These are phyloP conservation scores for Salix exigua DNA, from an alignment of 345 rosid species.

Conservation along the genomic window DNA sequence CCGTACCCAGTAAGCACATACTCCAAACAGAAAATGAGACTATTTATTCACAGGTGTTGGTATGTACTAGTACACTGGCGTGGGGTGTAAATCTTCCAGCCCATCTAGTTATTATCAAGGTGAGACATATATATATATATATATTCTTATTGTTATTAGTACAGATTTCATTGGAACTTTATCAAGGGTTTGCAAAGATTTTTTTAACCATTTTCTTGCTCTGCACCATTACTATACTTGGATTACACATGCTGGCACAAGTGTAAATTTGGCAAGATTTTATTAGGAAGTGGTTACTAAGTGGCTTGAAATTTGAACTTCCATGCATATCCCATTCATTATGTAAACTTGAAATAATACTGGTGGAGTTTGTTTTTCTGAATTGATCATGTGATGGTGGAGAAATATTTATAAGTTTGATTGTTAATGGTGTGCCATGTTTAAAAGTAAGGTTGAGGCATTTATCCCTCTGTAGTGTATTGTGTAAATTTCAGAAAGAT, in stretches of 20 bases:
- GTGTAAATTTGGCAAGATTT: no score
- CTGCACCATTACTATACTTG: no score
- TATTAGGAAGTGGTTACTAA: no score
- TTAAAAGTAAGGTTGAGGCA: neutral
- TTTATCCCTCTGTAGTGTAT: neutral
- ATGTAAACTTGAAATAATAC: neutral
- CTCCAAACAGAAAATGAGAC: neutral
- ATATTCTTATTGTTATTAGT: neutral
- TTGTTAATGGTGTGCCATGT: neutral
- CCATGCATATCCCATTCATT: no score
- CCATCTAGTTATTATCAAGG: constrained; percentile 96
- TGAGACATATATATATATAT: constrained; percentile 23
- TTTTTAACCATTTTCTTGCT: no score
- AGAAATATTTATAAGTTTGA: neutral
- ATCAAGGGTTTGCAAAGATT: no score
- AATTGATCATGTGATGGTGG: neutral
- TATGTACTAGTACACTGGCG: constrained; percentile 92
- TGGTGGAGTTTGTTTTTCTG: neutral
- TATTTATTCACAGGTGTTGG: constrained; percentile 55
- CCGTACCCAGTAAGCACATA: neutral
- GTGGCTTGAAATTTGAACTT: no score
- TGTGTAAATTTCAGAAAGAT: neutral
- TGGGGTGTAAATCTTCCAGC: constrained; percentile 99
- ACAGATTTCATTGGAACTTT: no score
- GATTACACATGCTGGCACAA: no score